Evolutionary conservation across 352 stramenopile genomes (phyloP), one percentile per base, ranked within the genome.

Genomic region (Ochromonadaceae sp.): DNA sequence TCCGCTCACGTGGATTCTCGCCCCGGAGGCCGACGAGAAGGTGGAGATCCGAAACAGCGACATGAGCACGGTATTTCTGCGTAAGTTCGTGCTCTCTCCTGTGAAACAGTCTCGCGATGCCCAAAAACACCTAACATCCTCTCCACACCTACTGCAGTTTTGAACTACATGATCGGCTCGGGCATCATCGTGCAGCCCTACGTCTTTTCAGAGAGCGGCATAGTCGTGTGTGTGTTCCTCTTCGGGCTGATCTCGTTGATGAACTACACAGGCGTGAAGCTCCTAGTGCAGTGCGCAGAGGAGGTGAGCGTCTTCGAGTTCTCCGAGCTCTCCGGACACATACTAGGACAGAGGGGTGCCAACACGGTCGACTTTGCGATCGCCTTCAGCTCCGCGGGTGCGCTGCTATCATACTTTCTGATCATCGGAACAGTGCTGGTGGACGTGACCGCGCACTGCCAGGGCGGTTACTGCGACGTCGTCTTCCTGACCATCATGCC

Each of bases 111-210:
- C n/a, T n/a, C n/a, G n/a, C n/a, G n/a, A n/a, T n/a, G n/a, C n/a
- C n/a, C n/a, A n/a, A n/a, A n/a, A n/a, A n/a, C n/a, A n/a, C n/a
- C n/a, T n/a, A n/a, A n/a, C n/a, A n/a, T n/a, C n/a, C n/a, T n/a
- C n/a, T n/a, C n/a, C n/a, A n/a, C n/a, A n/a, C n/a, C n/a, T n/a
- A n/a, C n/a, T n/a, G n/a, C n/a, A n/a, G n/a, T 60, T 12, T 28
- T 60, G 2, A 60, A 60, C 22, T 35, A 26, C 20, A 60, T 60
- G 52, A 60, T 60, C 7, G 52, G 52, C 22, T 60, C 52, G 32
- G 52, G 52, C 22, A 46, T 60, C n/a, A 15, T 60, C 20, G 52
- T 60, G 2, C 52, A 60, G 22, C 28, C 52, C 10, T 60, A 60
- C 22, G 52, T 60, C 14, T 49, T 60, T 12, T 15, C 4, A n/a